Base-by-base conservation (phyloP, 768 basidiomycete genomes). In the Tricholoma sp. region DNA sequence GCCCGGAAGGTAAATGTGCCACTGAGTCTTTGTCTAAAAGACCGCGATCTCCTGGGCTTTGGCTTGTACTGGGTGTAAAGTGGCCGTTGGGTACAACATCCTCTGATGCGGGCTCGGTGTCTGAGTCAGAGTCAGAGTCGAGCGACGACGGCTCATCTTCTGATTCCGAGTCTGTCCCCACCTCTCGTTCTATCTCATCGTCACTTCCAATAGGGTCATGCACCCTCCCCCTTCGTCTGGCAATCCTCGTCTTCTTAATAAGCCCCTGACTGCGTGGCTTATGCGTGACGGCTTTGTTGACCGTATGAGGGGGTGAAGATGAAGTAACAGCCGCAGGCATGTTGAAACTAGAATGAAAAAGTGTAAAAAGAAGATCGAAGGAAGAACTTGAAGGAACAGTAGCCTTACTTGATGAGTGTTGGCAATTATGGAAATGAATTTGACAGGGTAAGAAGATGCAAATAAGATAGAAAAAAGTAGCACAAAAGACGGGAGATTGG, bases 141-240 rank as follows among this genome's bases (percentile, higher is more conserved):
- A 74, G 61, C 31, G 84, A 85, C 52, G 86, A 86, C 44, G 72
- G 73, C 63, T 83, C 80, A 57, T 81, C 80, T 48, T 81, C 82
- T 47, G 83, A 84, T 56, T 88, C 88, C 9, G 88, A 86, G 70
- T 89, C 88, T 18, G 88, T 83, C 60, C 76, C 81, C 6, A 75
- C 77, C 70, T 88, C 89, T 57, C 90, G 79, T 73, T 81, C 81
- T 52, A 91, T 77, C 69, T 91, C 89, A 29, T 91, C 89, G 63
- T 91, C 90, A 60, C 88, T 90, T 53, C 82, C 85, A 31, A 85
- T 74, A 34, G 72, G 78, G 55, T 76, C 75, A 61, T 75, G 78
- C 3, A 74, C 85, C 64, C 86, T 78, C 34, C 86, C 86, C 63
- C 89, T 76, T 57, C 89, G 80, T 65, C 82, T 81, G 44, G 79